Evolutionary conservation across 805 yeast genomes (phyloP).

Genomic region (Isabelozyma gotoi): DNA sequence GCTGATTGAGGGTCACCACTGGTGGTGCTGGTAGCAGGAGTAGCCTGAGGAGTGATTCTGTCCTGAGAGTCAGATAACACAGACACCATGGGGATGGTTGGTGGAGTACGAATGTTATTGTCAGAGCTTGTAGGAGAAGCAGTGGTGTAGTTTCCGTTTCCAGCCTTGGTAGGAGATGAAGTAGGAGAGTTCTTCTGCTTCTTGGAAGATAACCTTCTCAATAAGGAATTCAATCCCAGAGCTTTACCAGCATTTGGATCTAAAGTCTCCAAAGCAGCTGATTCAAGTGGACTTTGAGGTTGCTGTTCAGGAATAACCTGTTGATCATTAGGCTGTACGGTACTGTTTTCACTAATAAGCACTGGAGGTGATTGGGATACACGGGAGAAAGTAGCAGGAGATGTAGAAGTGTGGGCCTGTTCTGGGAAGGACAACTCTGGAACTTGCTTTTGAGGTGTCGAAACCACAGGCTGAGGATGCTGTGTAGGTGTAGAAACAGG

Average conservation of each 20-base stretch:
- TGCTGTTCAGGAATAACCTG: conserved; percentile 24
- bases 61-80: conserved; percentile 7
- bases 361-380: conserved; percentile 12
- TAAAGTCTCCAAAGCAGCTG: conserved; percentile 22
- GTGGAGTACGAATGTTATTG: conserved; percentile 10
- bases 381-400: conserved; percentile 13
- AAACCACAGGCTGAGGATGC: neutral
- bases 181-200: conserved; percentile 17
- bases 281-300: conserved; percentile 23
- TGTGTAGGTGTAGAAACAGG: conserved; percentile 4
- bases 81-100: conserved; percentile 11
- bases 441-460: conserved; percentile 8
- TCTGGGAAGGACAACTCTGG: conserved; percentile 32
- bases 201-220: conserved; percentile 37
- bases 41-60: conserved; percentile 11
- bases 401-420: conserved; percentile 37
- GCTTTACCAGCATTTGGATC: conserved; percentile 31
- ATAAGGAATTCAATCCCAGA: conserved; percentile 33
- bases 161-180: conserved; percentile 8
- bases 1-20: conserved; percentile 13
- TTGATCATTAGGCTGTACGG: neutral
- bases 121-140: conserved; percentile 5
- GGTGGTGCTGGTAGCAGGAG: conserved; percentile 1
- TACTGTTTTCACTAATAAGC: conserved; percentile 2
- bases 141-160: neutral